Evolutionary conservation across 2,329 filamentous ascomycete genomes (phyloP).

Genomic region (Elsinoe ampelina): DNA sequence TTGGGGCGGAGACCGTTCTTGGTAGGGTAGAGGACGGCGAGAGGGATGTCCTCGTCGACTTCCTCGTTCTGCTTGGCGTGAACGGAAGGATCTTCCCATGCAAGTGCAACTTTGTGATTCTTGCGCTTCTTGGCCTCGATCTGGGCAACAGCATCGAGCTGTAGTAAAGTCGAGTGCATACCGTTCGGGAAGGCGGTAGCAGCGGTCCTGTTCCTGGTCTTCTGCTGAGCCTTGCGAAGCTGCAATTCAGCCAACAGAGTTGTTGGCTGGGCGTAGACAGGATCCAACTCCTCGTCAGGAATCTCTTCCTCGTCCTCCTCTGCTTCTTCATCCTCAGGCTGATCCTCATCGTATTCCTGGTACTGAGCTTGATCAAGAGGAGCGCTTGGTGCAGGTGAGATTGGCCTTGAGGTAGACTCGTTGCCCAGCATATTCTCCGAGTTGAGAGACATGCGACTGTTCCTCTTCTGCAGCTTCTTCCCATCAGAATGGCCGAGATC

Average conservation of each 20-base stretch:
- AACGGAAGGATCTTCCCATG: conserved; percentile 66
- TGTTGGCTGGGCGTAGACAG: conserved; percentile 65
- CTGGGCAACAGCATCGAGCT: conserved; percentile 84
- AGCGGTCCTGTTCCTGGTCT: conserved; percentile 63
- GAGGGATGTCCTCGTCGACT: conserved; percentile 63
- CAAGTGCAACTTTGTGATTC: conserved; percentile 69
- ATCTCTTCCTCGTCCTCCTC: conserved; percentile 37
- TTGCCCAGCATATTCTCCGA: conserved; percentile 20
- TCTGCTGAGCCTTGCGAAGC: conserved; percentile 80
- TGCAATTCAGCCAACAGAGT: conserved; percentile 89
- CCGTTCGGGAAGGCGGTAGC: conserved; percentile 58
- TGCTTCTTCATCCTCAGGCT: conserved; percentile 37
- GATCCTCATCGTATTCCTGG: conserved; percentile 31
- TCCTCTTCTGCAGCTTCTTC: conserved; percentile 27
- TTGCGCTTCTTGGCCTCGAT: conserved; percentile 67
- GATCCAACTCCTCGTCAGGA: conserved; percentile 31
- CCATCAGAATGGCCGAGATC: conserved; percentile 22
- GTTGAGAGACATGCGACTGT: conserved; percentile 26
- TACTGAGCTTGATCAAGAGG: conserved; percentile 24
- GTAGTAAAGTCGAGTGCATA: conserved; percentile 81
- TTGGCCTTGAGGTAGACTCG: neutral
- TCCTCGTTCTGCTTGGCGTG: conserved; percentile 29
- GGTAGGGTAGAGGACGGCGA: conserved; percentile 67
- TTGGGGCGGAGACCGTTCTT: conserved; percentile 37
- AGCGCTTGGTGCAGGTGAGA: conserved; percentile 23